Evolutionary conservation across 495 filamentous ascomycete species (phyloP).

Genomic region (Aspergillus panamensis): DNA sequence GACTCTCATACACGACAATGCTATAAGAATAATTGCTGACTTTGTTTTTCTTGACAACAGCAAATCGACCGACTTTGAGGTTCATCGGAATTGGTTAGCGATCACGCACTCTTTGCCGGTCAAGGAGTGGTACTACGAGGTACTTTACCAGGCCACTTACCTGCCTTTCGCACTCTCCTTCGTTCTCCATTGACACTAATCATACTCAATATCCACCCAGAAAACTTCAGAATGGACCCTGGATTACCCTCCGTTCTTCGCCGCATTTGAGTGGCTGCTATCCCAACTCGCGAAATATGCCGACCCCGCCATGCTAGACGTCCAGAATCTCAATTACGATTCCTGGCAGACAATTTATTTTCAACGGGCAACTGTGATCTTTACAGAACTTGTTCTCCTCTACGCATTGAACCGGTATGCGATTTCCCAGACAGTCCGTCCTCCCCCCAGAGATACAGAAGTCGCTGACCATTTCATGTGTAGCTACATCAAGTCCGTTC

Average conservation of each 20-base stretch:
- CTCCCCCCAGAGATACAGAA: background rate
- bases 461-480: background rate
- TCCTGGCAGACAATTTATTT: constrained; percentile 93
- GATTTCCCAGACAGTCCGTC: background rate
- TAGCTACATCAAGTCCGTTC: constrained; percentile 69
- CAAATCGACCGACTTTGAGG: constrained; percentile 99
- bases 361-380: constrained; percentile 80
- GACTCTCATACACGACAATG: background rate
- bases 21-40: constrained; percentile 2
- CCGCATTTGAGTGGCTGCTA: constrained; percentile 90
- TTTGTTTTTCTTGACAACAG: constrained; percentile 41
- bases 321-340: constrained; percentile 78
- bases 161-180: background rate
- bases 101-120: constrained; percentile 85
- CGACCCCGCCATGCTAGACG: constrained; percentile 77
- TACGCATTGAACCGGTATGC: constrained; percentile 76
- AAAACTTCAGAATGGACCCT: constrained; percentile 98
- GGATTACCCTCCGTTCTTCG: constrained; percentile 97
- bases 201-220: constrained; percentile 29
- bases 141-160: constrained; percentile 26
- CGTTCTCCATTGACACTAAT: background rate
- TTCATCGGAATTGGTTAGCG: constrained; percentile 96
- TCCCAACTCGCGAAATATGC: constrained; percentile 73
- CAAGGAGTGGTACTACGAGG: constrained; percentile 92
- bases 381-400: constrained; percentile 78